phyloP scores from a whole-genome alignment of 306 rosid genomes.

The apple (Malus domestica) region DNA sequence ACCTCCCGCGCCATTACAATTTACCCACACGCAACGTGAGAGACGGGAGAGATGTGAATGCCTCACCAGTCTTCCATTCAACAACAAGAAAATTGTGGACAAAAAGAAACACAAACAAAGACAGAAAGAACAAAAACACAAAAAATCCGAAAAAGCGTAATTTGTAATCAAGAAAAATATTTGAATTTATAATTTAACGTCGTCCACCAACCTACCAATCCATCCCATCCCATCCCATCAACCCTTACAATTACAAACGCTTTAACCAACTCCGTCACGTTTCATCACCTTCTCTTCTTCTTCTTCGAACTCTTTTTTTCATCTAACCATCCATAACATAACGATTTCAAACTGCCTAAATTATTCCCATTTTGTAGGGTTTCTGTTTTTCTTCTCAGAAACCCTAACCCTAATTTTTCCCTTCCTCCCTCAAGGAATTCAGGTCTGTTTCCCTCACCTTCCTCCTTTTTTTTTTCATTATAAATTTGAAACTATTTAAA shows the following conservation, averaged over 20 bases:
- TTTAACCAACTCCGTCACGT: constrained; percentile 17
- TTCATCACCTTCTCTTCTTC: constrained; percentile 22
- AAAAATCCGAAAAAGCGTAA: background rate
- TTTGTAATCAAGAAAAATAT: background rate
- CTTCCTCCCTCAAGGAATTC: constrained; percentile 13
- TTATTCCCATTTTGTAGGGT: constrained; percentile 32
- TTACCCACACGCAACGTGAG: background rate
- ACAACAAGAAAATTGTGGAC: background rate
- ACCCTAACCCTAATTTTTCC: background rate
- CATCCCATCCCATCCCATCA: background rate
- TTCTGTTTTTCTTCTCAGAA: constrained; percentile 19
- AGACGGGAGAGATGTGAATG: background rate
- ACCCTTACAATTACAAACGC: background rate
- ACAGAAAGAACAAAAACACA: background rate
- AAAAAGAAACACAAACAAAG: background rate
- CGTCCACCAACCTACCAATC: constrained; percentile 20
- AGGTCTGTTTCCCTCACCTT: constrained; percentile 33
- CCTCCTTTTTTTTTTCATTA: background rate
- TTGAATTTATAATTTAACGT: background rate
- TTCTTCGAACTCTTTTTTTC: background rate
- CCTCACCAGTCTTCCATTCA: background rate
- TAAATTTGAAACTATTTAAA: background rate
- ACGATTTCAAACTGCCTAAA: background rate
- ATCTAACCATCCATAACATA: background rate
- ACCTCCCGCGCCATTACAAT: background rate